A percentile compares a stretch with the other conserved stretches of the same genome.
These are phyloP conservation scores for Blepharisma stoltei DNA, from an alignment of 73 alveolate species.

Conservation along the genomic window DNA sequence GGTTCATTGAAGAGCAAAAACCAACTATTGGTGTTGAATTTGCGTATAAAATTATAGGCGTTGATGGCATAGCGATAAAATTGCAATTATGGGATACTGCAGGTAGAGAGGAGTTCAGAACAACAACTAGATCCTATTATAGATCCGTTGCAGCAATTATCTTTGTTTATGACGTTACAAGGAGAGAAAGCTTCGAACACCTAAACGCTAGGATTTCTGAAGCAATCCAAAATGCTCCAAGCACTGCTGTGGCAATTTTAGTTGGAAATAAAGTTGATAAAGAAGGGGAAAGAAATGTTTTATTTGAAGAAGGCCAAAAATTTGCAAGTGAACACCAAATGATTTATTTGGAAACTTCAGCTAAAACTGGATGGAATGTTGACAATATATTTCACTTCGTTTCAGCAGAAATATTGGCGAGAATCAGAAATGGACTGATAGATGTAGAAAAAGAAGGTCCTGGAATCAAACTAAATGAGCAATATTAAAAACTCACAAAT, in stretches of 20 bases:
- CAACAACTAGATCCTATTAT: constrained; percentile 86
- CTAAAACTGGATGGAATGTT: neutral
- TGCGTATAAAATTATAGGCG: constrained; percentile 36
- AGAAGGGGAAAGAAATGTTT: constrained; percentile 55
- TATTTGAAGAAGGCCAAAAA: constrained; percentile 45
- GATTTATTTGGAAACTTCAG: constrained; percentile 16
- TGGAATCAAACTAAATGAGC: no score
- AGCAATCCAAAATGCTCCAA: neutral
- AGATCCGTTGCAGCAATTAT: constrained; percentile 91
- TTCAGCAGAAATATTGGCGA: no score
- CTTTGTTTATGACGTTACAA: constrained; percentile 35
- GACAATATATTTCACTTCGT: neutral
- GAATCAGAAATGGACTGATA: no score
- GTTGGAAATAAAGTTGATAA: constrained; percentile 88
- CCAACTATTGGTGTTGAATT: constrained; percentile 76
- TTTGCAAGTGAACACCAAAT: constrained; percentile 34
- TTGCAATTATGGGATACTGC: constrained; percentile 85
- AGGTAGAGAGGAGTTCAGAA: constrained; percentile 90
- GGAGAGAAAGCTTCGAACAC: constrained; percentile 42
- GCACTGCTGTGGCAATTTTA: constrained; percentile 58
- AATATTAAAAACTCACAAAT: no score
- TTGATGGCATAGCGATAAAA: constrained; percentile 42
- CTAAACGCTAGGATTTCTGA: constrained; percentile 39
- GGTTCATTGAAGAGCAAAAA: constrained; percentile 54
- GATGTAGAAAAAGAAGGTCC: no score